Conservation (phyloP, 805 yeast species). For the Teunomyces tritomae region DNA sequence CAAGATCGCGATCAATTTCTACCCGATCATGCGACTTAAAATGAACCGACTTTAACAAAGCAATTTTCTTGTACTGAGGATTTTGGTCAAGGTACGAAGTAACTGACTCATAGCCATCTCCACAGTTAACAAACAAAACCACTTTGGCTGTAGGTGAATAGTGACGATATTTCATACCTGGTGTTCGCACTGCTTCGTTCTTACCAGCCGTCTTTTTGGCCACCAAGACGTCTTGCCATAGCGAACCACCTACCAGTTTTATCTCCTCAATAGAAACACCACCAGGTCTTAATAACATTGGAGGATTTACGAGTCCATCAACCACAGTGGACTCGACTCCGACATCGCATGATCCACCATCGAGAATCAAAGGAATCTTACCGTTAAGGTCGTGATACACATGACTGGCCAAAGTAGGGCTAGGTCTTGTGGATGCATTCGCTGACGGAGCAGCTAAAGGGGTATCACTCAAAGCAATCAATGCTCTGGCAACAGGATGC, state of each 20-base stretch:
- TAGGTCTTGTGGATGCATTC: constrained; percentile 91
- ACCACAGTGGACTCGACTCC: constrained; percentile 95
- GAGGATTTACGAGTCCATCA: constrained; percentile 83
- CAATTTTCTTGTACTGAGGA: constrained; percentile 36
- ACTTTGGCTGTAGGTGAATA: constrained; percentile 91
- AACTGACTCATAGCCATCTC: constrained; percentile 39
- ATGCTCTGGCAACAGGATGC: constrained; percentile 86
- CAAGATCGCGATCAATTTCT: constrained; percentile 37
- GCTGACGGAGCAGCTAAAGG: constrained; percentile 99
- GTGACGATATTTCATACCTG: constrained; percentile 97
- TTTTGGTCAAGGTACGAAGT: constrained; percentile 19
- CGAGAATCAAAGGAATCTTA: constrained; percentile 77
- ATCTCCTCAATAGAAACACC: constrained; percentile 85
- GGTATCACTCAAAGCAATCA: constrained; percentile 77
- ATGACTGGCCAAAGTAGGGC: constrained; percentile 87
- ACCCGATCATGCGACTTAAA: constrained; percentile 24
- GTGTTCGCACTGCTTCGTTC: constrained; percentile 76
- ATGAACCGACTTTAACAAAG: constrained; percentile 46
- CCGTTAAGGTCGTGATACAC: constrained; percentile 79
- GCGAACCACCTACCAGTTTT: constrained; percentile 56
- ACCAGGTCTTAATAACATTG: constrained; percentile 89
- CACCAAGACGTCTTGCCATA: constrained; percentile 62
- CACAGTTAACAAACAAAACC: constrained; percentile 54
- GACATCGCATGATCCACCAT: constrained; percentile 85
- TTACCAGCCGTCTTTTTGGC: constrained; percentile 67